A percentile compares a stretch with the other conserved stretches of the same genome.
Evolutionary conservation across 768 basidiomycete species (phyloP).

Genomic region (Calocera viscosa): DNA sequence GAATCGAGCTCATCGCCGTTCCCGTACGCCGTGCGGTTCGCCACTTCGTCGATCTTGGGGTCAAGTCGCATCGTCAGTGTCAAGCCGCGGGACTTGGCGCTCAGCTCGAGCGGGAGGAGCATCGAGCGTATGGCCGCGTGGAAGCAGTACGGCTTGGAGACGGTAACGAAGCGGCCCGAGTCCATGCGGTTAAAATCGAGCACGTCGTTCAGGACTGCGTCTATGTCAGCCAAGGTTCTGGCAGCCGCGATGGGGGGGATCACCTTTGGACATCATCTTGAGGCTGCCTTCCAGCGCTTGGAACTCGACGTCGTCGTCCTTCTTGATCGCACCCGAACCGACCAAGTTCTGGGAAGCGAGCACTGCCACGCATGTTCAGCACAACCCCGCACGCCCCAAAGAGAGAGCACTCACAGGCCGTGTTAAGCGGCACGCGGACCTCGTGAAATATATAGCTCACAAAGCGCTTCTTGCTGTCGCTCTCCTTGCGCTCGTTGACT

Average conservation of each 20-base stretch:
- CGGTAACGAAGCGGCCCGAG: slow-evolving; percentile 55
- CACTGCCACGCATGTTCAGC: slow-evolving; percentile 28
- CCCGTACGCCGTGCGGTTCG: slow-evolving; percentile 5
- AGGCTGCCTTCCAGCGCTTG: slow-evolving; percentile 69
- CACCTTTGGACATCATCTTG: slow-evolving; percentile 80
- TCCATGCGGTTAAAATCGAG: slow-evolving; percentile 38
- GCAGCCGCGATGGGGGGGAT: background rate
- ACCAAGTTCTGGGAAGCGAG: slow-evolving; percentile 89
- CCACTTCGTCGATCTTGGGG: slow-evolving; percentile 9
- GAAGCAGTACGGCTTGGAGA: slow-evolving; percentile 33
- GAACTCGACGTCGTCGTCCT: slow-evolving; percentile 76
- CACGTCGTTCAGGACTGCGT: slow-evolving; percentile 29
- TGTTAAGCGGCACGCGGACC: slow-evolving; percentile 29
- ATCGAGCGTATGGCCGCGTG: slow-evolving; percentile 33
- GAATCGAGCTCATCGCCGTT: slow-evolving; percentile 15
- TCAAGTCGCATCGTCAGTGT: slow-evolving; percentile 4
- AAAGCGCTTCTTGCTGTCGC: slow-evolving; percentile 76
- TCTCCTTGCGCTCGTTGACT: slow-evolving; percentile 47
- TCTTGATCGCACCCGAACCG: slow-evolving; percentile 57
- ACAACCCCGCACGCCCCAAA: slow-evolving; percentile 7
- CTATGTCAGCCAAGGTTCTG: slow-evolving; percentile 2
- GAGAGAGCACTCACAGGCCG: slow-evolving; percentile 19
- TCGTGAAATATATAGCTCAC: slow-evolving; percentile 32
- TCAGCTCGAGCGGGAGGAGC: slow-evolving; percentile 26
- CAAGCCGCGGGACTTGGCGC: slow-evolving; percentile 18